Evolutionary conservation across 2,329 filamentous ascomycete species (phyloP), one percentile per base, ranked within the genome.

Genomic region (Fusarium paranaense): DNA sequence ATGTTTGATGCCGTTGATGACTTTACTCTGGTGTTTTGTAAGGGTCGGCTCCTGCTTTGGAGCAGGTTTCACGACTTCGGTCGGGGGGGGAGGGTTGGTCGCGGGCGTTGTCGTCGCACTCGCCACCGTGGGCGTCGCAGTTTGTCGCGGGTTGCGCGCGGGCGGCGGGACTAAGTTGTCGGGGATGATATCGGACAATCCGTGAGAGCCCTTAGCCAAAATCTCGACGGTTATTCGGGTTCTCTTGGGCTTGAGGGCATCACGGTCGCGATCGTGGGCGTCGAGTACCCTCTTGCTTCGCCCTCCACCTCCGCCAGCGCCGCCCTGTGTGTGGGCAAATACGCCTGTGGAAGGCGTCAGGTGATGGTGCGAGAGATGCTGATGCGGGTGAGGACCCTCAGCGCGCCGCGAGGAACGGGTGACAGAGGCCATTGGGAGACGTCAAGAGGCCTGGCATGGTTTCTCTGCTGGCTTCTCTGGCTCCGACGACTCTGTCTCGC

Each of bases 1-100:
- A 79, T 91, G 89, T 78, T 86, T 88, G 71, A 91, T 87, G 74
- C 90, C 90, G 85, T 91, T 90, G 76, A 85, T 86, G 62, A 89
- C 87, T 81, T 91, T 91, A 74, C 87, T 85, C 77, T 88, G 87
- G 71, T 90, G 86, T 80, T 86, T 89, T 74, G 86, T 87, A 62
- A 84, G 72, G 71, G 74, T 78, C 58, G 74, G 70, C 61, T 81
- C 79, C 62, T 76, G 70, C 50, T 80, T 78, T 30, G 72, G 45
- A n/a, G 71, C 59, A 33, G 58, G 56, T 45, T 60, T 72, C 58
- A 74, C 61, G 65, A 56, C 59, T 66, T 69, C 62, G 67, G 67
- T 64, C 25, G 63, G 50, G 33, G 73, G 40, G 47, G 72, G 72
- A 62, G 71, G 72, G 35, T 66, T 71, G 30, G 67, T 74, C 65